Base-by-base conservation (phyloP, 192 early-diverging fungal genomes). In the Coemansia erecta region DNA sequence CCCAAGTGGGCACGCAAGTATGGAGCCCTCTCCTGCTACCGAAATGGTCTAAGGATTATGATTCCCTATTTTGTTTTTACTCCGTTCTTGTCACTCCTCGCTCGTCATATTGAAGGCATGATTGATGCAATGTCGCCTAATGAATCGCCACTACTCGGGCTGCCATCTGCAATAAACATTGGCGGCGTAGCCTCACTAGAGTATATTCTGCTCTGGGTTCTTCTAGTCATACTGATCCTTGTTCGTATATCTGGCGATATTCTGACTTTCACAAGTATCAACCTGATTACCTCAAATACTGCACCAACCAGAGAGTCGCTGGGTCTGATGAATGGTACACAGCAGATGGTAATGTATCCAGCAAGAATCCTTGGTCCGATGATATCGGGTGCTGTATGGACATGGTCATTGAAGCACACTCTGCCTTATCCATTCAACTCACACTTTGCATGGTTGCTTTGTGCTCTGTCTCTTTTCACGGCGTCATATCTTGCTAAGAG, bases 21-120 rank as follows among this genome's bases (percentile, higher is more conserved):
- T 48, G 83, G 83, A 21, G 53, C 68, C 0, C 39, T 85, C 2
- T 44, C 46, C n/a, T 75, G 79, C 45, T 82, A 77, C 58, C 80
- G 64, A 14, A 9, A n/a, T 0, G 80, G 70, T 18, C 60, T 70
- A 12, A 58, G 24, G 35, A 18, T 72, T 0, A 14, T 69, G 2
- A 54, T 64, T 11, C 50, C 66, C 4, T 49, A 57, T 3, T 64
- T 59, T 3, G 0, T 64, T 11, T 22, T 40, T 6, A 53, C 64
- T 13, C 60, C 71, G 22, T 60, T 66, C 7, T 49, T 70, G 8
- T 66, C 71, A 0, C 18, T 49, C 0, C 42, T 72, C 12, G 57
- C 68, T 17, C 21, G 49, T 18, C 61, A 56, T 3, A n/a, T 62
- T 3, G 39, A 69, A 40, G 22, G 5, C 4, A 18, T 42, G 4